These are phyloP conservation scores for Geranium rotundifolium DNA, from an alignment of 345 rosid genomes.

Conservation along the genomic window DNA sequence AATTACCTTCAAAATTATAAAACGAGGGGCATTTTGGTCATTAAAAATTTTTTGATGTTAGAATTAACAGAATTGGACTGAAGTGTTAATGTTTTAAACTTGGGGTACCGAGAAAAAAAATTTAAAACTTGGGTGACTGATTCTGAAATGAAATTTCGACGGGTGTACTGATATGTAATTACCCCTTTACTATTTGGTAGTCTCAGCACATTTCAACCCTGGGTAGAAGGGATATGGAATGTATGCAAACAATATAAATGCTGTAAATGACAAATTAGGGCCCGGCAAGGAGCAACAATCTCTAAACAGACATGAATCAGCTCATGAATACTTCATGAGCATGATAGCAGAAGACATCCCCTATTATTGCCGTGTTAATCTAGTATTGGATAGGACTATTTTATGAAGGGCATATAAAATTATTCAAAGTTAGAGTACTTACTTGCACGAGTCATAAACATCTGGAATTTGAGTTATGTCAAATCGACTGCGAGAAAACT, in stretches of 20 bases:
- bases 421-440: constrained; percentile 28
- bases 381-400: not conserved
- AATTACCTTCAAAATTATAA: no score
- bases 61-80: no score
- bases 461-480: constrained; percentile 98
- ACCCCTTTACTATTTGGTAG: no score
- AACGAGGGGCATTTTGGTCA: no score
- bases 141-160: no score
- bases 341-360: not conserved
- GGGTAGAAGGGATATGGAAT: no score
- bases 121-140: no score
- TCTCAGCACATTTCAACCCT: no score
- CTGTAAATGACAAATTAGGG: not conserved
- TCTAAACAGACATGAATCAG: not conserved
- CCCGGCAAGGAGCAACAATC: not conserved
- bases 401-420: not conserved
- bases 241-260: not conserved
- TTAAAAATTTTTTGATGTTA: no score
- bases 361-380: not conserved
- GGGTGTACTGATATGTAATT: no score
- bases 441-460: constrained; percentile 99
- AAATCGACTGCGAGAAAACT: constrained; percentile 62
- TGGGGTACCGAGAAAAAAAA: no score
- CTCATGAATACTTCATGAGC: not conserved
- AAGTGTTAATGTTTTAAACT: no score